These are phyloP conservation scores for Monascus purpureus DNA, from an alignment of 495 filamentous ascomycete genomes.

Conservation along the genomic window DNA sequence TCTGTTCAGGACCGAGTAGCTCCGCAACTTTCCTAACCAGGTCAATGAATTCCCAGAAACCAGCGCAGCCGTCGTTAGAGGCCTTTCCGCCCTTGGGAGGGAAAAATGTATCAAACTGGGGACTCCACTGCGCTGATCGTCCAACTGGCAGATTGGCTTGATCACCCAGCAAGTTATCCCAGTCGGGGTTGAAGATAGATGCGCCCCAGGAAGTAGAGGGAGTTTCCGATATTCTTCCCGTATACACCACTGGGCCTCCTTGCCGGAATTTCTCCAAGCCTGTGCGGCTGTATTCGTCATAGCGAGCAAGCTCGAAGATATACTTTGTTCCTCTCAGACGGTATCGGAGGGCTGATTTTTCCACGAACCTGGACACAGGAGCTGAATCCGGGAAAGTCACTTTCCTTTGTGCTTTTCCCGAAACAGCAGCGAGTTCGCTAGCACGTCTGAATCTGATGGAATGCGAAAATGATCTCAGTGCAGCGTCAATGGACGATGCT, in stretches of 20 bases:
- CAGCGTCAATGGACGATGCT: conserved; percentile 9
- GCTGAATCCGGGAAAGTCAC: conserved; percentile 10
- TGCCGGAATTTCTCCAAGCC: not conserved
- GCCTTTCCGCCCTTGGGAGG: conserved; percentile 6
- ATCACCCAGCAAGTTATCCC: conserved; percentile 30
- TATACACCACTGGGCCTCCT: not conserved
- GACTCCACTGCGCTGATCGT: conserved; percentile 23
- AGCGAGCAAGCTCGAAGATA: conserved; percentile 41
- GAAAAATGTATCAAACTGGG: conserved; percentile 33
- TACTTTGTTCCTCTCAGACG: conserved; percentile 33
- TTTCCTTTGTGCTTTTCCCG: conserved; percentile 11
- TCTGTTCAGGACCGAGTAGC: conserved; percentile 10
- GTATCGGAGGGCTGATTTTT: conserved; percentile 38
- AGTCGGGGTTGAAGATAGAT: conserved; percentile 33
- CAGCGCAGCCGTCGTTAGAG: conserved; percentile 4
- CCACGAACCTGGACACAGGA: conserved; percentile 20
- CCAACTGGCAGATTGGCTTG: conserved; percentile 18
- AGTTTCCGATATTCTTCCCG: conserved; percentile 8
- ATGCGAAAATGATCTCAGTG: conserved; percentile 14
- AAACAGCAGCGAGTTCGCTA: conserved; percentile 8
- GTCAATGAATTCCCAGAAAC: conserved; percentile 20
- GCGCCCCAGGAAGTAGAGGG: conserved; percentile 28
- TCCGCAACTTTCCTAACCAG: conserved; percentile 16
- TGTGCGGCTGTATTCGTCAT: conserved; percentile 32
- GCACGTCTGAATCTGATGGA: conserved; percentile 10